Base-by-base conservation (phyloP, 306 rosid species). In the Sindora glabra region DNA sequence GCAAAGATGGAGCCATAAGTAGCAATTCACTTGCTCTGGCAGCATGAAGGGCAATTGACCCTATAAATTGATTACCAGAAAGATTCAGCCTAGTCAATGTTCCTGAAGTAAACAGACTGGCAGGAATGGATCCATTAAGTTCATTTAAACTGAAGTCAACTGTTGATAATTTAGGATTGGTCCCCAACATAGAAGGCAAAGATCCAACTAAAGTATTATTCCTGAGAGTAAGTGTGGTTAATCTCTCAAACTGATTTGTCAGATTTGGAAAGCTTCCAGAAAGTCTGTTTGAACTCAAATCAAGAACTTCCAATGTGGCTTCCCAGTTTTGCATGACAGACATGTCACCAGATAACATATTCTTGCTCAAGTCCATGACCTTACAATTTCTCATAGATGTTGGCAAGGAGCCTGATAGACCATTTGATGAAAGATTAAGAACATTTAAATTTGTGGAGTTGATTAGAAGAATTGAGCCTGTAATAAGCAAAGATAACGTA, bases 141-240 rank as follows among this genome's bases (percentile, higher is more conserved):
- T 64, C 77, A 74, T 92, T 92, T 45, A 67, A 82, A 86, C 98
- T 92, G 67, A 92, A 59, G 77, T 92, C 96, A 72, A 88, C 70
- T 1, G 68, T 27, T 33, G 76, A 64, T 75, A 92, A 52, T 46
- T 75, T 86, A 60, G 81, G 80, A 77, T 68, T 78, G 52, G 78
- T 42, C 52, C 75, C 86, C 74, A 83, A 49, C 27, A 26, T 39
- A 30, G 81, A 72, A 49, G 98, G 96, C 83, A 92, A 78, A 51
- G 86, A 33, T 55, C 97, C 90, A 40, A 22, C 67, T 54, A 84
- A 56, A 8, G 48, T 71, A 72, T 84, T 84, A 47, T 77, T 79
- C 62, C 80, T 72, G 30, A 84, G 69, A 41, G 48, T 41, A 69
- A 84, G 83, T 19, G 49, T 30, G 12, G 69, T 75, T 59, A 84